Evolutionary conservation across 306 rosid species (phyloP).

Genomic region (Prunus salicina): DNA sequence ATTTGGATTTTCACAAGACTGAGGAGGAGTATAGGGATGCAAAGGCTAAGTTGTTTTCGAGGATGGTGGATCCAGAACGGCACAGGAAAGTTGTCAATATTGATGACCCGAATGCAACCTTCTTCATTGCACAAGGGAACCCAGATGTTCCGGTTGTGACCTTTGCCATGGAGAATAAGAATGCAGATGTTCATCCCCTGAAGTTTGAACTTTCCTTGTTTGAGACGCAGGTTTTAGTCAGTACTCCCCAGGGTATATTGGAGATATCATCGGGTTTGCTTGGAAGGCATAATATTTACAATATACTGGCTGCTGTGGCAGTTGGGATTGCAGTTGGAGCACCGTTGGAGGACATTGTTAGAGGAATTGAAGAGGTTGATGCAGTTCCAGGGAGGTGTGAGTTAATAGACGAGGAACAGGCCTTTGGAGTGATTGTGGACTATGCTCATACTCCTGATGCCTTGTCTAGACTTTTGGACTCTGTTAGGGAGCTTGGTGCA

Average conservation of each 20-base stretch:
- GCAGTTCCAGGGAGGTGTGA: slow-evolving; percentile 97
- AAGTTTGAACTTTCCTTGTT: slow-evolving; percentile 87
- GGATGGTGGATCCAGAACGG: slow-evolving; percentile 84
- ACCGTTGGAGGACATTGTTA: slow-evolving; percentile 92
- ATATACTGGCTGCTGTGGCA: slow-evolving; percentile 91
- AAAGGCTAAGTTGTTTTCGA: slow-evolving; percentile 61
- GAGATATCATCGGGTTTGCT: slow-evolving; percentile 95
- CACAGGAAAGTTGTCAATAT: slow-evolving; percentile 88
- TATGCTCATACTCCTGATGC: slow-evolving; percentile 89
- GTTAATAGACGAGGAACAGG: slow-evolving; percentile 93
- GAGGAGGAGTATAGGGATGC: slow-evolving; percentile 62
- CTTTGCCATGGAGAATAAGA: slow-evolving; percentile 79
- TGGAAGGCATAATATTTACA: slow-evolving; percentile 85
- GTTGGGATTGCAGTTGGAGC: slow-evolving; percentile 97
- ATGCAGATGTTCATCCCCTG: slow-evolving; percentile 81
- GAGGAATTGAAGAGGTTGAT: slow-evolving; percentile 96
- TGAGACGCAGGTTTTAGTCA: slow-evolving; percentile 95
- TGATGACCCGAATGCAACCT: slow-evolving; percentile 73
- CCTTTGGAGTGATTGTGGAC: slow-evolving; percentile 94
- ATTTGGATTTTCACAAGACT: slow-evolving; percentile 45
- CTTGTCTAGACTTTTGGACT: slow-evolving; percentile 88
- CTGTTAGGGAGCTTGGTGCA: slow-evolving; percentile 89
- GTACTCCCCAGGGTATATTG: slow-evolving; percentile 85
- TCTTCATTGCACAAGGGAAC: slow-evolving; percentile 65
- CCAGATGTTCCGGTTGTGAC: slow-evolving; percentile 82